phyloP scores from a whole-genome alignment of 495 filamentous ascomycete genomes.

The Talaromyces ruber region DNA sequence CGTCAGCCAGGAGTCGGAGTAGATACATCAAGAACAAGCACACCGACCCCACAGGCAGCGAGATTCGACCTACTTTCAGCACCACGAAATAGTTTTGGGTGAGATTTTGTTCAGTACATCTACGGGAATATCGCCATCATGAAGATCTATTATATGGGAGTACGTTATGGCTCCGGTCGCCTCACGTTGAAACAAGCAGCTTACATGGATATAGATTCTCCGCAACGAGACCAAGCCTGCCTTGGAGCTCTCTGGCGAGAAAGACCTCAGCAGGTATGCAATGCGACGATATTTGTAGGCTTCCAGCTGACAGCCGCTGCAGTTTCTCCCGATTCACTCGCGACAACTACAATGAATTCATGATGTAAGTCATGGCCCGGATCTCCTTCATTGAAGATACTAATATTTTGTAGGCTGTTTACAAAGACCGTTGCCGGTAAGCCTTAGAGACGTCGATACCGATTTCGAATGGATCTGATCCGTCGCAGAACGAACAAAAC shows the following conservation, averaged over 20 bases:
- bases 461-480: not conserved
- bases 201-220: constrained; percentile 51
- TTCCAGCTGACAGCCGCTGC: not conserved
- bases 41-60: constrained; percentile 1
- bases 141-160: constrained; percentile 92
- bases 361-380: constrained; percentile 14
- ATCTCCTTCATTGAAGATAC: not conserved
- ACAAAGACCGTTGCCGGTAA: constrained; percentile 49
- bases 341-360: constrained; percentile 44
- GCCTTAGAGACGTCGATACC: not conserved
- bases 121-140: constrained; percentile 42
- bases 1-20: not conserved
- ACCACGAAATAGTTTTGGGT: not conserved
- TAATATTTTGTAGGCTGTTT: constrained; percentile 28
- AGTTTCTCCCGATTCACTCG: constrained; percentile 4
- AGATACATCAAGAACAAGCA: not conserved
- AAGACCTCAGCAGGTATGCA: constrained; percentile 66
- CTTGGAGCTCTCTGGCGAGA: constrained; percentile 70
- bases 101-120: not conserved
- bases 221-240: constrained; percentile 73
- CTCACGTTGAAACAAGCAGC: constrained; percentile 4
- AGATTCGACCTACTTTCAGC: not conserved
- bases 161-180: constrained; percentile 34
- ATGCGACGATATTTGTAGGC: constrained; percentile 52
- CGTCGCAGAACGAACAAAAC: constrained; percentile 56